Evolutionary conservation across 257 asterid species (phyloP).

Genomic region (Ophiorrhiza pumila): DNA sequence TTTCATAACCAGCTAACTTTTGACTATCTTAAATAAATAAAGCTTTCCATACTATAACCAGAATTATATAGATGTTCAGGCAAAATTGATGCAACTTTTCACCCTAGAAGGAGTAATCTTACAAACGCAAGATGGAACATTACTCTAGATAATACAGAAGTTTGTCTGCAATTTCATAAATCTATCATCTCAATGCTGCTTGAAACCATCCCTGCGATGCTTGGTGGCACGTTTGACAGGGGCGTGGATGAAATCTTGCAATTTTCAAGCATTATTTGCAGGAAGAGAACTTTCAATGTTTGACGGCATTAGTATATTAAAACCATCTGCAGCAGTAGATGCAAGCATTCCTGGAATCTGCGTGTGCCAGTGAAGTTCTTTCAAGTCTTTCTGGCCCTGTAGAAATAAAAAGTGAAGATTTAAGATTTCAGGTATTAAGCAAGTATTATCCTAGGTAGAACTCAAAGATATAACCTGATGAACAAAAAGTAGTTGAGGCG

Average conservation of each 20-base stretch:
- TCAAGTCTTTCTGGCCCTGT: constrained; percentile 98
- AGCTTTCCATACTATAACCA: neutral
- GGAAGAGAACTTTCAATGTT: constrained; percentile 61
- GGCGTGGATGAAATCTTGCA: neutral
- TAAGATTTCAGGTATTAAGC: neutral
- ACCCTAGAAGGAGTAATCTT: neutral
- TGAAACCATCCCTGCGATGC: neutral
- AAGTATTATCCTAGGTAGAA: neutral
- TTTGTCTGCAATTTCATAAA: neutral
- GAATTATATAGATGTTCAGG: neutral
- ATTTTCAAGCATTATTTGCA: constrained; percentile 27
- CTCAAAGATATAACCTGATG: constrained; percentile 64
- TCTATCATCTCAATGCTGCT: neutral
- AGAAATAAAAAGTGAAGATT: neutral
- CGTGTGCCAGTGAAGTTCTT: constrained; percentile 92
- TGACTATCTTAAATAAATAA: neutral
- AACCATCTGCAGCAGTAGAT: constrained; percentile 92
- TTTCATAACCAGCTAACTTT: neutral
- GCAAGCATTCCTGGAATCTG: constrained; percentile 91
- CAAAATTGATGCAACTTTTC: constrained; percentile 5
- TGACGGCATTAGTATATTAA: constrained; percentile 81
- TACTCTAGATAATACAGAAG: neutral
- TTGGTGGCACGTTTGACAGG: neutral
- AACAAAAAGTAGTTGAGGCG: constrained; percentile 92
- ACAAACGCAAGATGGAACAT: neutral